phyloP scores from a whole-genome alignment of 1,284 basidiomycete species.

The Apiotrichum siamense region DNA sequence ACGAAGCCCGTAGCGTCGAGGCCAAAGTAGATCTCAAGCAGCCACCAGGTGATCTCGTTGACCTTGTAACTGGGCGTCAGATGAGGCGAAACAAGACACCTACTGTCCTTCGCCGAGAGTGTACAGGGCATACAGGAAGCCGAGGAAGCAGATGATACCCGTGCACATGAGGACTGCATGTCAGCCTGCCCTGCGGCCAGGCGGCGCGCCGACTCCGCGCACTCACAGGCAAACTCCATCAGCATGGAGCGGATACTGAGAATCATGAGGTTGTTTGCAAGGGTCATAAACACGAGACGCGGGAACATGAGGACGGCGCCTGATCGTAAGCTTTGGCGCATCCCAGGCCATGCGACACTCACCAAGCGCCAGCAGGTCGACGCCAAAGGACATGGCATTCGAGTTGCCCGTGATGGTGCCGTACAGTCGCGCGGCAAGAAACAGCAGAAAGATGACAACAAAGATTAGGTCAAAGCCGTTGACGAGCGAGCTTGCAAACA shows the following conservation, averaged over 20 bases:
- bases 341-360: background rate
- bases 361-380: slow-evolving; percentile 42
- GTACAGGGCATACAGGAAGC: slow-evolving; percentile 86
- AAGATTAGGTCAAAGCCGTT: slow-evolving; percentile 88
- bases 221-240: slow-evolving; percentile 46
- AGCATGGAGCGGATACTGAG: slow-evolving; percentile 47
- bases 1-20: slow-evolving; percentile 79
- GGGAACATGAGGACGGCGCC: slow-evolving; percentile 85
- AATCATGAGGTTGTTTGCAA: slow-evolving; percentile 70
- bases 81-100: background rate
- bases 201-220: too few species aligned
- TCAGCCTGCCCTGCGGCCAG: slow-evolving; percentile 26
- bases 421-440: slow-evolving; percentile 64
- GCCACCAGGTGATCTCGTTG: slow-evolving; percentile 46
- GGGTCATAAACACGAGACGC: slow-evolving; percentile 76
- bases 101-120: slow-evolving; percentile 52
- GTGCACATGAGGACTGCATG: slow-evolving; percentile 64
- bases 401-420: slow-evolving; percentile 56
- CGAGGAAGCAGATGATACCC: slow-evolving; percentile 66
- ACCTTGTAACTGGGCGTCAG: background rate
- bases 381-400: slow-evolving; percentile 56
- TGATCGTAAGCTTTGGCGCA: slow-evolving; percentile 32
- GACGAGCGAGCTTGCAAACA: slow-evolving; percentile 39
- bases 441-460: slow-evolving; percentile 62
- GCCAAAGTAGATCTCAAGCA: slow-evolving; percentile 60